Percentiles rank a stretch among this genome's conserved stretches.
Conservation (phyloP, 495 filamentous ascomycete genomes). For the Xylaria grammica region DNA sequence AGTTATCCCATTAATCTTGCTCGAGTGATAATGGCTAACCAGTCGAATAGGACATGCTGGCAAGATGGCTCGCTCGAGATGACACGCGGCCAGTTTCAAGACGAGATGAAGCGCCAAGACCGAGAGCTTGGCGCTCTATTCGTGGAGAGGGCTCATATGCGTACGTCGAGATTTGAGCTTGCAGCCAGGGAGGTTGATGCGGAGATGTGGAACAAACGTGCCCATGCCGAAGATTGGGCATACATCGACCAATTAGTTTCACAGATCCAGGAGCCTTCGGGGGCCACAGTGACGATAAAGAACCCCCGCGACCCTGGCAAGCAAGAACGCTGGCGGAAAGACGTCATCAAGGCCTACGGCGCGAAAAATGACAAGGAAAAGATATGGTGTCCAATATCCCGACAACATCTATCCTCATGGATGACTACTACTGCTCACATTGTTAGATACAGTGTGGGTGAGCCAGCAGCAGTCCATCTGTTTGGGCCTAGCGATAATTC, state of each 20-base stretch:
- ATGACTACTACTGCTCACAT: constrained; percentile 16
- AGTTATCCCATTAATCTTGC: constrained; percentile 22
- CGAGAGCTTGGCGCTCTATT: constrained; percentile 19
- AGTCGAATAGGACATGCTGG: constrained; percentile 20
- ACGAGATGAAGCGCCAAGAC: constrained; percentile 17
- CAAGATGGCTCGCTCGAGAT: constrained; percentile 15
- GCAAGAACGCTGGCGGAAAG: constrained; percentile 21
- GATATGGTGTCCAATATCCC: constrained; percentile 20
- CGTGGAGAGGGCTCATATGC: constrained; percentile 13
- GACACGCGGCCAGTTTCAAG: constrained; percentile 15
- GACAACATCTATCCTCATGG: constrained; percentile 9
- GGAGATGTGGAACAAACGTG: constrained; percentile 22
- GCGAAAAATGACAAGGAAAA: constrained; percentile 15
- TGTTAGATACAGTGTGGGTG: constrained; percentile 21
- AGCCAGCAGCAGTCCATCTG: constrained; percentile 18
- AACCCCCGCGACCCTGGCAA: constrained; percentile 15
- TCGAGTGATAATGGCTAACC: constrained; percentile 22
- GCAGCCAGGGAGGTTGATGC: constrained; percentile 21
- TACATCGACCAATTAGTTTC: constrained; percentile 16
- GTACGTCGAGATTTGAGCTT: constrained; percentile 20
- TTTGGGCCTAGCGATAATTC: constrained; percentile 15
- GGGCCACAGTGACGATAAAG: constrained; percentile 21
- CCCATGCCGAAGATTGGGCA: constrained; percentile 21
- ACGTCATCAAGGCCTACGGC: constrained; percentile 21
- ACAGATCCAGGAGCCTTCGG: constrained; percentile 18